Conservation (phyloP, 2,329 filamentous ascomycete species). For the Colletotrichum echinochloae region DNA sequence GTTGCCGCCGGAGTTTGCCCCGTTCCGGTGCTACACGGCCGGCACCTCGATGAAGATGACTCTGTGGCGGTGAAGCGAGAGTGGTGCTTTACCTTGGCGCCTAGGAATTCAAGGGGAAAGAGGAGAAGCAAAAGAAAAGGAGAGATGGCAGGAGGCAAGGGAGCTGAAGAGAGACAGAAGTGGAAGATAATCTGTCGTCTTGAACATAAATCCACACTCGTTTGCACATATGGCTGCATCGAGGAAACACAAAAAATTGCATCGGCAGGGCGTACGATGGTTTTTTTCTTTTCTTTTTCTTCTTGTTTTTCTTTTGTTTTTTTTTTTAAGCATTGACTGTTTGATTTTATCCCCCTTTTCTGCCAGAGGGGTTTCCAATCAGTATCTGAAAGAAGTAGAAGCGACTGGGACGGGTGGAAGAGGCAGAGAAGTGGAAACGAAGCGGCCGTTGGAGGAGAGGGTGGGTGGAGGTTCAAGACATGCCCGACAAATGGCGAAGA, state of each 20-base stretch:
- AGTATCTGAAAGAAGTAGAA: neutral
- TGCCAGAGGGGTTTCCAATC: neutral
- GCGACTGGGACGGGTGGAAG: neutral
- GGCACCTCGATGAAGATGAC: conserved; percentile 22
- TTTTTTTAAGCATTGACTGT: neutral
- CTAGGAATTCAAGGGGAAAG: neutral
- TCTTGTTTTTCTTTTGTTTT: neutral
- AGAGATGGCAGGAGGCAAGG: no score
- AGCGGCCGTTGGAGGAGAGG: no score
- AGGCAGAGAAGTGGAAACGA: no score
- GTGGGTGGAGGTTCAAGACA: neutral
- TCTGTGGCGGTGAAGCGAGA: conserved; percentile 22
- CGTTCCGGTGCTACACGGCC: conserved; percentile 26
- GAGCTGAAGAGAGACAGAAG: neutral
- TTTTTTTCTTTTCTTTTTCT: neutral
- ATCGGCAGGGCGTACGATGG: conserved; percentile 20
- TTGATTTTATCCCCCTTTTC: neutral
- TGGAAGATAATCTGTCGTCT: neutral
- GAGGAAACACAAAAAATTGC: conserved; percentile 22
- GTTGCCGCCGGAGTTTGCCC: conserved; percentile 31
- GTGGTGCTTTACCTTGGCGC: neutral
- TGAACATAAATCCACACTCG: conserved; percentile 16
- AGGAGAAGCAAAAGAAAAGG: neutral
- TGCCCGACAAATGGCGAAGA: neutral
- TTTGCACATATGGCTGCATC: conserved; percentile 5